phyloP scores from a whole-genome alignment of 179 eudicot genomes.

The Amaranthus tricolor region DNA sequence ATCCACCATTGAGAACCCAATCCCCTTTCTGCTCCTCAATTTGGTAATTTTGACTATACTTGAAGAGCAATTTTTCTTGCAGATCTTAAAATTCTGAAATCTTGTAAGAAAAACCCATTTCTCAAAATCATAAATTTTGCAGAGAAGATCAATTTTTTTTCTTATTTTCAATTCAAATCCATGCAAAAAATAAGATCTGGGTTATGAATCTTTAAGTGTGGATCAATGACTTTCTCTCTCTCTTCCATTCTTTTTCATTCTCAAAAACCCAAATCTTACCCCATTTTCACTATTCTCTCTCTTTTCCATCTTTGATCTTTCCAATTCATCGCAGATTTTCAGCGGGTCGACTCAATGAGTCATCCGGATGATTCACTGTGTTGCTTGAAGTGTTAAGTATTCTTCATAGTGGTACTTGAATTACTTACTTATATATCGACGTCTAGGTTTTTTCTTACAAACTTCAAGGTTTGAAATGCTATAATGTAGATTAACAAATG shows the following conservation, averaged over 20 bases:
- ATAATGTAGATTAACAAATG: neutral
- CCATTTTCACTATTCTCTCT: slow-evolving; percentile 11
- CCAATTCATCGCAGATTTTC: slow-evolving; percentile 11
- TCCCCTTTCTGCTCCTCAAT: too few species aligned
- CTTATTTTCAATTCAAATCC: too few species aligned
- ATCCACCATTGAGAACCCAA: too few species aligned
- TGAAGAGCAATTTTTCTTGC: too few species aligned
- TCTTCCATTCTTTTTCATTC: neutral
- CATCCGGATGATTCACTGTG: slow-evolving; percentile 10
- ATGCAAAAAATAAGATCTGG: too few species aligned
- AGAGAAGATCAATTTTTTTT: too few species aligned
- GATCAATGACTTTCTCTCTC: neutral
- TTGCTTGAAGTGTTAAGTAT: neutral
- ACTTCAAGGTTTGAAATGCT: neutral
- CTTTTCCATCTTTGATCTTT: slow-evolving; percentile 13
- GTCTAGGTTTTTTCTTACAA: neutral
- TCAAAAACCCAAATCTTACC: slow-evolving; percentile 31
- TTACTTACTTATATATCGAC: slow-evolving; percentile 13
- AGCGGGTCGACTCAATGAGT: slow-evolving; percentile 14
- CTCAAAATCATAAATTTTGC: too few species aligned
- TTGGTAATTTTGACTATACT: too few species aligned
- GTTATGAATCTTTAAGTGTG: too few species aligned
- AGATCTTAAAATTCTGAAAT: too few species aligned
- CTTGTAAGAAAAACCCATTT: too few species aligned
- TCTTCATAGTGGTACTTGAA: neutral